These are phyloP conservation scores for Euphorbia schlechtendalii DNA, from an alignment of 441 rosid species.

Conservation along the genomic window DNA sequence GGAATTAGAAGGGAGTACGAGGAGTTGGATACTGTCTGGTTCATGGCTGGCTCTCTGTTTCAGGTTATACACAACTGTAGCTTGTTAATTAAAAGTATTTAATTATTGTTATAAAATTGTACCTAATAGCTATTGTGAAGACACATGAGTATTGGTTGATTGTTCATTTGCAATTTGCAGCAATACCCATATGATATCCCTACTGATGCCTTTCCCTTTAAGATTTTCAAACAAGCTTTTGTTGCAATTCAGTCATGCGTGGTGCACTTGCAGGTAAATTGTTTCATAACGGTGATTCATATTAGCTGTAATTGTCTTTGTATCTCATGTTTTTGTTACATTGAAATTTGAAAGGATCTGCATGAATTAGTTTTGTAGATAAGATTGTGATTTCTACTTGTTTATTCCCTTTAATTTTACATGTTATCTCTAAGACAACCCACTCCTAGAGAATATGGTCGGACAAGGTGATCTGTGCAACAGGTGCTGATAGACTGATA, in stretches of 20 bases:
- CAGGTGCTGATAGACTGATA: not conserved
- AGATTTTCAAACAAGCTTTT: slow-evolving; percentile 92
- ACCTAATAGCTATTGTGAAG: not conserved
- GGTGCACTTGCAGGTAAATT: slow-evolving; percentile 82
- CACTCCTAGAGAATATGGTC: not conserved
- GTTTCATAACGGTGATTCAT: not conserved
- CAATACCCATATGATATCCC: slow-evolving; percentile 97
- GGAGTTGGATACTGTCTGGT: slow-evolving; percentile 97
- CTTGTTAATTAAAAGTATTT: not conserved
- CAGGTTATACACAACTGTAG: slow-evolving; percentile 42
- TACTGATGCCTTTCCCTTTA: slow-evolving; percentile 86
- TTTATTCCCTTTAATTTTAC: not conserved
- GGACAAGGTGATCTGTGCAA: not conserved
- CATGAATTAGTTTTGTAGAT: not conserved
- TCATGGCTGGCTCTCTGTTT: slow-evolving; percentile 97
- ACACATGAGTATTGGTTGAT: slow-evolving; percentile 6
- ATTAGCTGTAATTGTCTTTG: not conserved
- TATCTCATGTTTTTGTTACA: not conserved
- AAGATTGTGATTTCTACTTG: not conserved
- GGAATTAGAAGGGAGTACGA: slow-evolving; percentile 78
- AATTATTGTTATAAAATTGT: no score
- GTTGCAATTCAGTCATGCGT: slow-evolving; percentile 96
- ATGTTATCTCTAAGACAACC: not conserved
- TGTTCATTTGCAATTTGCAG: slow-evolving; percentile 41
- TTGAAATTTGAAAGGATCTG: not conserved